Percentiles rank a stretch among this genome's conserved stretches.
Evolutionary conservation across 1,284 basidiomycete species (phyloP).

Genomic region (Marasmius tenuissimus): DNA sequence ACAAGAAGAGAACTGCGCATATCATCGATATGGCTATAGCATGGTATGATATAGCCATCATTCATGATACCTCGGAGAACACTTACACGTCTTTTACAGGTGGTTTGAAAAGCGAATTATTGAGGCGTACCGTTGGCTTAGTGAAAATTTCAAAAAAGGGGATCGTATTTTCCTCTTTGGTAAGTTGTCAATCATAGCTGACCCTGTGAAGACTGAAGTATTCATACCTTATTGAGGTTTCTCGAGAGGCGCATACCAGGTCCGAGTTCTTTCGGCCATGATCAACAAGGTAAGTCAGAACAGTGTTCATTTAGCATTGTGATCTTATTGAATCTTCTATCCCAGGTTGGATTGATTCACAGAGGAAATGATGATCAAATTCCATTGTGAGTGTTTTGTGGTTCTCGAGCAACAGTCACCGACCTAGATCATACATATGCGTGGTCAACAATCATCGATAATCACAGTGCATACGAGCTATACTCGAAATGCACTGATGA

Average conservation of each 20-base stretch:
- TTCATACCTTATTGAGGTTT: slow-evolving; percentile 25
- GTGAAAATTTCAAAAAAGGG: slow-evolving; percentile 31
- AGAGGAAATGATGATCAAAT: slow-evolving; percentile 34
- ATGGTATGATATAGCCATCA: slow-evolving; percentile 16
- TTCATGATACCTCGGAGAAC: not conserved
- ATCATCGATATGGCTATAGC: slow-evolving; percentile 28
- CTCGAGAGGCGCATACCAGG: slow-evolving; percentile 36
- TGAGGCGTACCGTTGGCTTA: slow-evolving; percentile 39
- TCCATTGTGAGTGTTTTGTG: slow-evolving; percentile 27
- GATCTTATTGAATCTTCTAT: not conserved
- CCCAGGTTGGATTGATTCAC: slow-evolving; percentile 32
- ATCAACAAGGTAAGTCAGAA: slow-evolving; percentile 24
- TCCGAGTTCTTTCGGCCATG: slow-evolving; percentile 30
- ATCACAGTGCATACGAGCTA: slow-evolving; percentile 29
- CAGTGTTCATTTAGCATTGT: not conserved
- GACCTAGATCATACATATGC: no score
- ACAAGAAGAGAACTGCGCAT: slow-evolving; percentile 18
- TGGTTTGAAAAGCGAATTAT: slow-evolving; percentile 32
- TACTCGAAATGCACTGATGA: slow-evolving; percentile 13
- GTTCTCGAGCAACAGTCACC: no score
- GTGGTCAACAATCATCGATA: not conserved
- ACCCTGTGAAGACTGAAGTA: no score
- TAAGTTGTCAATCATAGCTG: slow-evolving; percentile 10
- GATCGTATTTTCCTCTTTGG: slow-evolving; percentile 39
- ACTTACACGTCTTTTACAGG: slow-evolving; percentile 19